Base-by-base conservation (phyloP, 148 eudicot genomes). In the Rheum nobile region DNA sequence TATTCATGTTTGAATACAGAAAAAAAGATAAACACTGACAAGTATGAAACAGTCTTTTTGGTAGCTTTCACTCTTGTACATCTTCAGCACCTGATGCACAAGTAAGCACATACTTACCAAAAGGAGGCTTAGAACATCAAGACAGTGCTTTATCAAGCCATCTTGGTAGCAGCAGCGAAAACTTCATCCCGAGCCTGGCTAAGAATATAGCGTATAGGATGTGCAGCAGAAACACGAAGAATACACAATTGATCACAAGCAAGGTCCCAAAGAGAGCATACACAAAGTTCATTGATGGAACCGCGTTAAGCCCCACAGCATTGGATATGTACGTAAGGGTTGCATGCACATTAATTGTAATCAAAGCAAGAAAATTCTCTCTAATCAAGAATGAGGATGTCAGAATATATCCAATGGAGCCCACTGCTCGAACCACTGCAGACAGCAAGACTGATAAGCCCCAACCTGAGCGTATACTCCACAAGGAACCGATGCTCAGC, bases 311-410 rank as follows among this genome's bases (percentile, higher is more conserved):
- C 31, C 98, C 97, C 44, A 94, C 31, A 16, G 89, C 75, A 61
- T 92, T 87, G 52, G 88, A 73, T 75, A 90, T 75, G 50, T 79
- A 77, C 59, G 97, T 80, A 35, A 91, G 83, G 13, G 85, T 80
- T 55, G 98, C 96, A 77, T 94, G 98, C 78, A 91, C 83, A 69
- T 91, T 94, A 79, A 91, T 72, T 2, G 96, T 91, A 80, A 94
- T 94, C 98, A 94, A 78, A 59, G 87, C 90, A 71, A 94, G 96
- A 67, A 94, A 91, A 83, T 94, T 94, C 74, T 94, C 98, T 78
- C 87, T 86, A 67, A 94, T 91, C 79, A 94, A 84, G 84, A 88
- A 94, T 5, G 98, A 94, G 38, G 91, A 84, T 72, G 88, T 79
- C 72, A 91, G 59, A 80, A 91, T 96, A 82, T 88, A 89, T 12